Base-by-base conservation (phyloP, 2,329 filamentous ascomycete genomes). In the Alternaria consortialis region DNA sequence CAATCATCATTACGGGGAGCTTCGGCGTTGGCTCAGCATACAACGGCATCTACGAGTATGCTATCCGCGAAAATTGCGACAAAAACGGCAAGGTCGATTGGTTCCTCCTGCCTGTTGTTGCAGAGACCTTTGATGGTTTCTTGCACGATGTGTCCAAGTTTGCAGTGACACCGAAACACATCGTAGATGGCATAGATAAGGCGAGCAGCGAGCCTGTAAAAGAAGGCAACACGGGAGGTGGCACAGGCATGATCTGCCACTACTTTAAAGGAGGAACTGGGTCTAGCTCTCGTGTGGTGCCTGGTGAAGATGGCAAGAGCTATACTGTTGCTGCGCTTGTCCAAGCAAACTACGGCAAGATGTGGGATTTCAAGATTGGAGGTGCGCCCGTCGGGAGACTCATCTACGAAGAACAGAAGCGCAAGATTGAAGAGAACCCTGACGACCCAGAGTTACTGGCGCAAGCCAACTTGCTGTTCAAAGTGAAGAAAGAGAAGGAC, bases 201-300 rank as follows among this genome's bases (percentile, higher is more conserved):
- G 87, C 85, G 0, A 80, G 78, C 2, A 78, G 80, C 8, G 85
- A 82, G 2, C 76, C 80, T 0, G 87, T 91, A 1, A 76, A 77
- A 2, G 88, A 91, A 74, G 89, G 89, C 0, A 87, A 86, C 66
- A 84, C 84, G 2, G 89, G 89, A 3, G 89, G 89, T 17, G 89
- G 89, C n/a, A 88, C 88, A 0, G 88, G 88, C 13, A 90, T 90
- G 87, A 82, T 87, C 37, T 89, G 86, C 69, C 87, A 90, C 68
- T 84, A 84, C 64, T 89, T 87, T 79, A 90, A 90, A 72, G 89
- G 87, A 36, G 88, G 89, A 0, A 91, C 88, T 0, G 88, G 88
- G 1, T 88, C 84, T 0, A 85, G 84, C 66, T 88, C 84, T 48
- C 83, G 89, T 25, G 65, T 87, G 7, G 82, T 90, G 1, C 70